These are phyloP conservation scores for Whalleya microplaca DNA, from an alignment of 2,329 filamentous ascomycete species.

Conservation along the genomic window DNA sequence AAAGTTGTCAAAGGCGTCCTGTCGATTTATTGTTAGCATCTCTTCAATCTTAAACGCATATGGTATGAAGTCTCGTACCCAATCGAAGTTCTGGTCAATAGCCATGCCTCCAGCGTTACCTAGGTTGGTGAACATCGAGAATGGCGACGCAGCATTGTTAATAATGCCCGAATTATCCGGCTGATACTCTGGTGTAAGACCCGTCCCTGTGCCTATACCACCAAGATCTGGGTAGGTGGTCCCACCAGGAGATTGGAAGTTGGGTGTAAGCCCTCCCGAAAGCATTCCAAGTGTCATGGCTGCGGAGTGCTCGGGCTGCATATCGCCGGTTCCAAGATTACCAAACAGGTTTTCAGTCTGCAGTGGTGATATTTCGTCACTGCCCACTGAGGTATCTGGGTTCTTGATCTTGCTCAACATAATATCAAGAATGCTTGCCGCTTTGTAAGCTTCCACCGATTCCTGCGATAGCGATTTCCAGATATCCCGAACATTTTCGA, in stretches of 20 bases:
- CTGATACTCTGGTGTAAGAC: conserved; percentile 44
- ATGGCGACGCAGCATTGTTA: conserved; percentile 48
- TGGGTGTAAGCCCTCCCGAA: conserved; percentile 42
- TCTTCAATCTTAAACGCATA: background rate
- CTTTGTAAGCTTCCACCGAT: conserved; percentile 91
- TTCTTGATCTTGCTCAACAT: conserved; percentile 79
- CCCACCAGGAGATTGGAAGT: conserved; percentile 44
- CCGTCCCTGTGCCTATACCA: conserved; percentile 30
- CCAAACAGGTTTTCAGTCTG: conserved; percentile 34
- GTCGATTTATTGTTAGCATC: conserved; percentile 30
- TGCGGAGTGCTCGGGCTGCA: conserved; percentile 46
- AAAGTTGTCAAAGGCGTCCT: conserved; percentile 62
- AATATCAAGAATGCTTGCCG: conserved; percentile 76
- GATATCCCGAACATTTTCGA: conserved; percentile 75
- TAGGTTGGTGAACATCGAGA: conserved; percentile 57
- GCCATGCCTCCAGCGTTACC: conserved; percentile 45
- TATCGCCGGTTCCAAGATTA: conserved; percentile 29
- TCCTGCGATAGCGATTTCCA: conserved; percentile 79
- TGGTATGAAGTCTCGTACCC: conserved; percentile 48
- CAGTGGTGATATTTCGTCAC: conserved; percentile 14
- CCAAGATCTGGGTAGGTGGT: conserved; percentile 49
- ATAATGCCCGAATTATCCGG: conserved; percentile 38
- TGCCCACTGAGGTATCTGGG: conserved; percentile 38
- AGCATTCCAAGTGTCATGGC: conserved; percentile 49
- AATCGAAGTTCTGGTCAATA: conserved; percentile 58